Conservation (phyloP, 768 basidiomycete genomes). For the Agaricus blazei region DNA sequence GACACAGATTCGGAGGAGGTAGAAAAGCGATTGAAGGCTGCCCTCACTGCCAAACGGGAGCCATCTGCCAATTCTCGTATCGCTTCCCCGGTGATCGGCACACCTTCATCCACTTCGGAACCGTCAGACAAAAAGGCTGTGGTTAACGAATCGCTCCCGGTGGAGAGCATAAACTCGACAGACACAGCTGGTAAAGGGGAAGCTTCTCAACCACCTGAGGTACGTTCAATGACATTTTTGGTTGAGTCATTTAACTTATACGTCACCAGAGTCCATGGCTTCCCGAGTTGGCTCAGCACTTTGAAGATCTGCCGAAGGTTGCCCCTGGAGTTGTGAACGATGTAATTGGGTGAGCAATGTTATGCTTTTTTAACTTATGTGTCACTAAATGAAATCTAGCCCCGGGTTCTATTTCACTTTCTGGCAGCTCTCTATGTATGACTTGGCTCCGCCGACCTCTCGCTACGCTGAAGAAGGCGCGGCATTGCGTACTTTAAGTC, state of each 20-base stretch:
- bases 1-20: conserved; percentile 75
- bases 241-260: conserved; percentile 1
- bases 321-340: conserved; percentile 61
- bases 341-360: conserved; percentile 59
- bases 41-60: conserved; percentile 73
- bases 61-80: conserved; percentile 54
- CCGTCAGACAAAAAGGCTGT: conserved; percentile 22
- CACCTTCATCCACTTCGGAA: conserved; percentile 20
- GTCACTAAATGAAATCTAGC: conserved; percentile 32
- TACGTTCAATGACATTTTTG: neutral
- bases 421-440: conserved; percentile 94
- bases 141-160: conserved; percentile 31
- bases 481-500: conserved; percentile 53
- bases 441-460: conserved; percentile 70
- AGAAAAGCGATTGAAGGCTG: conserved; percentile 78
- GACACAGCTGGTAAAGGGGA: conserved; percentile 1
- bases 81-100: conserved; percentile 51
- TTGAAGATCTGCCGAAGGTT: conserved; percentile 70
- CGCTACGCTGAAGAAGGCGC: conserved; percentile 79
- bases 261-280: conserved; percentile 69
- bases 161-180: conserved; percentile 44
- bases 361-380: neutral
- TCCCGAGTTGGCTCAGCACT: conserved; percentile 63
- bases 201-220: conserved; percentile 5
- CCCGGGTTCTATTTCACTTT: conserved; percentile 93